phyloP scores from a whole-genome alignment of 176 grass and related monocot genomes.

The Aegilops longissima region DNA sequence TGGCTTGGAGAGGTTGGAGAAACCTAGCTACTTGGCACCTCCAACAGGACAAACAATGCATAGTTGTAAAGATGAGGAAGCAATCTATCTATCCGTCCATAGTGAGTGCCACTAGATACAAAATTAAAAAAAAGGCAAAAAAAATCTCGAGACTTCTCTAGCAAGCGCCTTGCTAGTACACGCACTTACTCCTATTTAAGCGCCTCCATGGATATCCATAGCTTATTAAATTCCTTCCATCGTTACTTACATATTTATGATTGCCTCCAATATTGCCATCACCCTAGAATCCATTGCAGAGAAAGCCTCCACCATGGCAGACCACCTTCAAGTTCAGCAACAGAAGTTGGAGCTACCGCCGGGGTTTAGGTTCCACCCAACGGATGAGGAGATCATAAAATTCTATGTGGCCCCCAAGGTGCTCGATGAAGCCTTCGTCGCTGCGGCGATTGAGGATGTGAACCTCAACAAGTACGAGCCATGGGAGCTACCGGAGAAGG shows the following conservation, averaged over 20 bases:
- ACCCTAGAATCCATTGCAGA: neutral
- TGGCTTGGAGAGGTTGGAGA: neutral
- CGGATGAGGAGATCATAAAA: conserved; percentile 62
- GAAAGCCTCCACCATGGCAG: conserved; percentile 27
- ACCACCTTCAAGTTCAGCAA: neutral
- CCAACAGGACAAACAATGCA: neutral
- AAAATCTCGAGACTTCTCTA: neutral
- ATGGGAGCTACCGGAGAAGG: conserved; percentile 67
- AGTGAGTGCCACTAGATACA: too few species aligned
- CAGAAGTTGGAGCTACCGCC: conserved; percentile 31
- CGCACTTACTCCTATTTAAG: neutral
- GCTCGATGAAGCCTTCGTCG: conserved; percentile 14
- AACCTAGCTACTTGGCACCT: neutral
- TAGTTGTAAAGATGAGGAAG: neutral
- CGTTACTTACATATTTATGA: neutral
- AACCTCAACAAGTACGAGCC: conserved; percentile 68
- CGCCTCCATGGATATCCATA: neutral
- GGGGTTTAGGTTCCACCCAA: conserved; percentile 63
- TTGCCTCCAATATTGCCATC: neutral
- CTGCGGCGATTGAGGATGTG: conserved; percentile 43
- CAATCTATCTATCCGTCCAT: neutral
- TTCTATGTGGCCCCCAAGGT: conserved; percentile 56
- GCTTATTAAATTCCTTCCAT: neutral
- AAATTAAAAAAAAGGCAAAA: too few species aligned
- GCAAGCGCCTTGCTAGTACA: neutral